Evolutionary conservation across 1,284 basidiomycete genomes (phyloP).

Genomic region (Ganoderma meredithae): DNA sequence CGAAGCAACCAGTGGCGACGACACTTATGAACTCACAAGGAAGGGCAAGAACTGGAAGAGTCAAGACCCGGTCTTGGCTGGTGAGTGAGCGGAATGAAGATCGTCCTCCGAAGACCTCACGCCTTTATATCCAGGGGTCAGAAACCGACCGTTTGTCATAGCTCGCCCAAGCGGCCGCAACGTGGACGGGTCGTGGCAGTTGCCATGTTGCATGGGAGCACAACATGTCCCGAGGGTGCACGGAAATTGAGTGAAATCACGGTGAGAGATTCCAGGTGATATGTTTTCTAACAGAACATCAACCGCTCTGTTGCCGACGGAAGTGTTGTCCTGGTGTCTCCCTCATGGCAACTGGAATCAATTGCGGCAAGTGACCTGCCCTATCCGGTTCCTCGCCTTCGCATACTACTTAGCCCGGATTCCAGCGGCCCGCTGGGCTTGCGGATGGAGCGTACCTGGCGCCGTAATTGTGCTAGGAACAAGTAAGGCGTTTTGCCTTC

Average conservation of each 20-base stretch:
- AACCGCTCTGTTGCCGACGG: background rate
- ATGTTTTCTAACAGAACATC: slow-evolving; percentile 23
- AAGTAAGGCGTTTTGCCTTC: background rate
- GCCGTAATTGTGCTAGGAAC: slow-evolving; percentile 10
- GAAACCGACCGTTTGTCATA: slow-evolving; percentile 1
- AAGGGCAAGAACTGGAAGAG: slow-evolving; percentile 40
- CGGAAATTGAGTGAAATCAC: slow-evolving; percentile 9
- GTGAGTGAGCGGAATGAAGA: slow-evolving; percentile 45
- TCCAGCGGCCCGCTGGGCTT: slow-evolving; percentile 18
- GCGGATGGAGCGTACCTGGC: background rate
- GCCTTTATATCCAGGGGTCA: slow-evolving; percentile 26
- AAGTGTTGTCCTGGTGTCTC: slow-evolving; percentile 26
- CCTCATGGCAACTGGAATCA: slow-evolving; percentile 27
- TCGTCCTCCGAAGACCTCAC: slow-evolving; percentile 22
- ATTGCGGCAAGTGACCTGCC: slow-evolving; percentile 15
- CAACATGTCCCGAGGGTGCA: background rate
- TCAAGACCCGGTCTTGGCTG: slow-evolving; percentile 66
- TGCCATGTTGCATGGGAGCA: slow-evolving; percentile 24
- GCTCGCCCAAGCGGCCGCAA: background rate
- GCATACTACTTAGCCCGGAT: background rate
- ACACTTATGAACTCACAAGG: slow-evolving; percentile 16
- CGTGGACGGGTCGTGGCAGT: slow-evolving; percentile 14
- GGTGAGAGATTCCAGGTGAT: slow-evolving; percentile 5
- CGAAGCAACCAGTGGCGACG: background rate
- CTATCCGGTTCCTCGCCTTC: slow-evolving; percentile 13